phyloP scores from a whole-genome alignment of 192 early-diverging fungal species.

The Coemansia sp. region DNA sequence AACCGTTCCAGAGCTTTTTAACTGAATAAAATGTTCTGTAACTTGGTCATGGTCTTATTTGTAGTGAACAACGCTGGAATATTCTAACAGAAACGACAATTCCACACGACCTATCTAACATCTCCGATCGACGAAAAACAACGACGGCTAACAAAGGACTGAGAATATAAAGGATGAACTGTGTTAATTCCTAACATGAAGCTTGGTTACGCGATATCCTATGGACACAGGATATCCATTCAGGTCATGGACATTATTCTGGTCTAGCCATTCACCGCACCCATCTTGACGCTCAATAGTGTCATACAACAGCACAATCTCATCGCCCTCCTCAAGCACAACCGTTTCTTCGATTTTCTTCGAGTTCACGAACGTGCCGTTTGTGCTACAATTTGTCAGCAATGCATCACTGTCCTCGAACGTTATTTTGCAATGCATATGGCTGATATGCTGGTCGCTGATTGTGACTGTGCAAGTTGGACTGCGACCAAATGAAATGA shows the following conservation, averaged over 20 bases:
- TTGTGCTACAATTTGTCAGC: conserved; percentile 30
- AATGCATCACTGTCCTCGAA: conserved; percentile 8
- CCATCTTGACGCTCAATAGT: conserved; percentile 7
- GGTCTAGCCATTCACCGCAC: conserved; percentile 25
- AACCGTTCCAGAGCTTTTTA: too few species aligned
- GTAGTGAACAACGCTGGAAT: too few species aligned
- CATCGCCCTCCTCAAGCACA: conserved; percentile 28
- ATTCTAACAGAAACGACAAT: too few species aligned
- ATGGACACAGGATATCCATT: conserved; percentile 41
- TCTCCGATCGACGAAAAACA: too few species aligned
- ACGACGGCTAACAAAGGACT: too few species aligned
- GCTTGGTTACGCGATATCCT: conserved; percentile 17
- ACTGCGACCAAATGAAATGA: conserved; percentile 27
- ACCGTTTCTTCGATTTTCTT: conserved; percentile 8
- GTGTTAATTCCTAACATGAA: not conserved
- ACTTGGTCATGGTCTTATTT: too few species aligned
- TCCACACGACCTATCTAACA: too few species aligned
- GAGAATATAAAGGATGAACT: too few species aligned
- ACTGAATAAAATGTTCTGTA: too few species aligned
- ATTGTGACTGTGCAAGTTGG: conserved; percentile 28
- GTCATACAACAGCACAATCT: conserved; percentile 40
- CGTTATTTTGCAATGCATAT: conserved; percentile 32
- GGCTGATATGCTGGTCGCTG: conserved; percentile 38
- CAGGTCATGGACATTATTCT: conserved; percentile 15
- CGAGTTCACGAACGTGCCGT: conserved; percentile 47